Conservation (phyloP, 495 filamentous ascomycete genomes). For the Pyrenula aspistea region DNA sequence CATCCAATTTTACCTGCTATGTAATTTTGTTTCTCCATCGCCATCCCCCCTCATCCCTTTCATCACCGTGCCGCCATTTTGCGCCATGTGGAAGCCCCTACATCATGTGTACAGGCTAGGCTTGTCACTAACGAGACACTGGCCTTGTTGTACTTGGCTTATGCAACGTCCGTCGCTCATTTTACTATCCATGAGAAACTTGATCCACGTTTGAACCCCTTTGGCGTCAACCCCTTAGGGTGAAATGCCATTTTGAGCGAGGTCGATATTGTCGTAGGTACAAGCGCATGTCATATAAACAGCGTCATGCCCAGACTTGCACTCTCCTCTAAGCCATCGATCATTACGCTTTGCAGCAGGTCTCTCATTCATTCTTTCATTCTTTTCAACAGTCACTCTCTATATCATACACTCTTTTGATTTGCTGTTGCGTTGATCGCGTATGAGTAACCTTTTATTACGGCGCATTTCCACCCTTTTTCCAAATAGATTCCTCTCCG, state of each 20-base stretch:
- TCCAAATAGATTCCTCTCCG: too few relatives aligned
- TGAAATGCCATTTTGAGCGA: neutral
- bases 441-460: neutral
- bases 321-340: neutral
- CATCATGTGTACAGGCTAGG: neutral
- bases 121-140: neutral
- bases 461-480: too few relatives aligned
- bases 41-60: neutral
- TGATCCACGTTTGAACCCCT: neutral
- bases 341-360: neutral
- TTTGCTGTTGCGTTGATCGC: neutral
- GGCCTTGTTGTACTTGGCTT: neutral
- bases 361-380: neutral
- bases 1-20: neutral
- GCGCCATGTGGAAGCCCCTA: neutral
- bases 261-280: too few relatives aligned
- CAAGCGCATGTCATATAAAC: neutral
- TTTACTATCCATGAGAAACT: neutral
- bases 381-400: neutral
- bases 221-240: neutral
- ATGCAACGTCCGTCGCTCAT: neutral
- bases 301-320: neutral
- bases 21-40: neutral
- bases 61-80: neutral
- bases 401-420: neutral